phyloP scores from a whole-genome alignment of 2,329 filamentous ascomycete genomes.

The Emydomyces testavorans region DNA sequence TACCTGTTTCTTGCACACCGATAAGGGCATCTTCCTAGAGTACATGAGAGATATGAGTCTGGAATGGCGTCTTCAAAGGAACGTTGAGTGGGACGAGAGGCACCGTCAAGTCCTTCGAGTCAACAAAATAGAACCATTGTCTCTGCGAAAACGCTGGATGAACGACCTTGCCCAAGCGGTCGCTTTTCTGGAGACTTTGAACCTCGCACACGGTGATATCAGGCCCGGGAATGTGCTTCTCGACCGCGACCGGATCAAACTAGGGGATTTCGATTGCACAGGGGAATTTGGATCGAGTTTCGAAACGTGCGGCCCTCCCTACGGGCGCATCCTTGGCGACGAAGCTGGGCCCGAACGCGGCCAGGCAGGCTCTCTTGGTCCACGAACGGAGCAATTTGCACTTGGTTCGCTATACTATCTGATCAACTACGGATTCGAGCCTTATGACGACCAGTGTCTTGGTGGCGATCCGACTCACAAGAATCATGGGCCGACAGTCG shows the following conservation, averaged over 20 bases:
- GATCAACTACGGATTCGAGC: constrained; percentile 26
- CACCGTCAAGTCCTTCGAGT: constrained; percentile 23
- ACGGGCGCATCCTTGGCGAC: constrained; percentile 20
- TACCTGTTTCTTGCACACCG: constrained; percentile 19
- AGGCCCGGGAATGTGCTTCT: constrained; percentile 25
- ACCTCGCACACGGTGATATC: constrained; percentile 26
- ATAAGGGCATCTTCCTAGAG: constrained; percentile 23
- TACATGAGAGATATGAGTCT: constrained; percentile 22
- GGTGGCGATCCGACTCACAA: constrained; percentile 20
- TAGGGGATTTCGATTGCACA: constrained; percentile 24
- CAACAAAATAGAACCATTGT: constrained; percentile 21
- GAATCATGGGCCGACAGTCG: constrained; percentile 17
- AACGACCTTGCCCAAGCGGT: constrained; percentile 25
- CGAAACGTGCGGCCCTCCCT: constrained; percentile 21
- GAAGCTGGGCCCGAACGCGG: constrained; percentile 11
- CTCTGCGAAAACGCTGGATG: constrained; percentile 24
- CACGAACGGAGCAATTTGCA: constrained; percentile 27
- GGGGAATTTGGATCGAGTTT: constrained; percentile 20
- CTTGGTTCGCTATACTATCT: constrained; percentile 25
- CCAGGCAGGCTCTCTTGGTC: constrained; percentile 20
- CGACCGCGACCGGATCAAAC: constrained; percentile 22
- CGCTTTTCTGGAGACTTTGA: constrained; percentile 26
- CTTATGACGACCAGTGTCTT: constrained; percentile 23
- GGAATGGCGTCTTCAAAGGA: constrained; percentile 12
- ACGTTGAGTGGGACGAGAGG: no score